Evolutionary conservation across 2,329 filamentous ascomycete species (phyloP).

Genomic region (Aspergillus jensenii): DNA sequence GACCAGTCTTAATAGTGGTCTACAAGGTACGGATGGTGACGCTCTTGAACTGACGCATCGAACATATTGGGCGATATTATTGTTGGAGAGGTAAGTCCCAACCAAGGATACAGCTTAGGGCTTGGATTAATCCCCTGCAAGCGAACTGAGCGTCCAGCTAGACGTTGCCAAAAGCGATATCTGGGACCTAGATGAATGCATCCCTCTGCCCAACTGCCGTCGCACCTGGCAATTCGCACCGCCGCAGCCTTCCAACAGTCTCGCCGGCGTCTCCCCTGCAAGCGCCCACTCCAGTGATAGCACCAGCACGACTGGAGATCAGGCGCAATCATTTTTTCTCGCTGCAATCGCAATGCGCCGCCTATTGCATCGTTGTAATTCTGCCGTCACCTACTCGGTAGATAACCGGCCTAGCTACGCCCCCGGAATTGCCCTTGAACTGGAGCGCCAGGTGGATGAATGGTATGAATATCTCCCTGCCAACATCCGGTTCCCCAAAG

Average conservation of each 20-base stretch:
- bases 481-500: too few relatives aligned
- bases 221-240: slow-evolving; percentile 22
- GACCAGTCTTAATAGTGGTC: background rate
- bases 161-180: slow-evolving; percentile 29
- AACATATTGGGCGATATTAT: slow-evolving; percentile 25
- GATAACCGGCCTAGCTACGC: slow-evolving; percentile 18
- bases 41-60: slow-evolving; percentile 19
- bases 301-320: slow-evolving; percentile 4
- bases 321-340: slow-evolving; percentile 26
- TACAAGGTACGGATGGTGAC: slow-evolving; percentile 5
- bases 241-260: slow-evolving; percentile 8
- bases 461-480: slow-evolving; percentile 30
- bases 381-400: slow-evolving; percentile 19
- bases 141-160: slow-evolving; percentile 28
- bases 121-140: background rate
- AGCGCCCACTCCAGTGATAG: background rate
- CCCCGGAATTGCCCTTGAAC: slow-evolving; percentile 29
- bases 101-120: too few relatives aligned
- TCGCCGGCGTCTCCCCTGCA: background rate
- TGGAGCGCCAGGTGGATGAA: slow-evolving; percentile 30
- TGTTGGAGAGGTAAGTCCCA: slow-evolving; percentile 21
- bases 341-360: slow-evolving; percentile 36
- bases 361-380: slow-evolving; percentile 33
- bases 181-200: slow-evolving; percentile 28
- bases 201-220: slow-evolving; percentile 24